A percentile compares a stretch with the other conserved stretches of the same genome.
phyloP scores from a whole-genome alignment of 495 filamentous ascomycete species.

The Xylaria bambusicola region DNA sequence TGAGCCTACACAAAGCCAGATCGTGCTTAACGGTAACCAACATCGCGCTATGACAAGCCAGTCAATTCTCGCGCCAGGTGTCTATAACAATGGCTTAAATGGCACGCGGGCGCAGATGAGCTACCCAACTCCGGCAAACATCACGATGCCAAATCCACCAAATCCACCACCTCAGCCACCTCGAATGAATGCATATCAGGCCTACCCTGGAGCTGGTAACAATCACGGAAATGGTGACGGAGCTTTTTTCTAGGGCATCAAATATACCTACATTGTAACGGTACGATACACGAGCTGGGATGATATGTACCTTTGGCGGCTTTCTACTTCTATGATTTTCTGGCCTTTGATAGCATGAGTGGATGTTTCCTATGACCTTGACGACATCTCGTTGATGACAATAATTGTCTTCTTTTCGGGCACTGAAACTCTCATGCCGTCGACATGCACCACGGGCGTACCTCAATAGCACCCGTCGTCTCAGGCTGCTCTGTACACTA shows the following conservation, averaged over 20 bases:
- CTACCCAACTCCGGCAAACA: conserved; percentile 30
- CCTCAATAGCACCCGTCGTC: conserved; percentile 21
- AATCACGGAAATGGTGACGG: conserved; percentile 26
- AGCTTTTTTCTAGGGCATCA: conserved; percentile 31
- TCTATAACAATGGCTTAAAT: conserved; percentile 32
- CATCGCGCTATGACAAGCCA: conserved; percentile 35
- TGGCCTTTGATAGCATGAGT: conserved; percentile 28
- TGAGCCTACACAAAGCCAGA: conserved; percentile 46
- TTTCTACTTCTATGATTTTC: conserved; percentile 25
- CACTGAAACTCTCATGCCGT: conserved; percentile 27
- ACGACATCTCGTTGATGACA: conserved; percentile 27
- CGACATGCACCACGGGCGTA: conserved; percentile 22
- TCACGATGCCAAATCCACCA: conserved; percentile 25
- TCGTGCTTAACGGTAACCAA: conserved; percentile 36
- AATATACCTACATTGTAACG: conserved; percentile 32
- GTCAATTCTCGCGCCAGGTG: conserved; percentile 29
- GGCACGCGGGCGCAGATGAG: conserved; percentile 24
- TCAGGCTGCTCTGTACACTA: conserved; percentile 32
- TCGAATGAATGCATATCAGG: conserved; percentile 23
- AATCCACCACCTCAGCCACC: conserved; percentile 29
- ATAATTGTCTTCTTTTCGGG: conserved; percentile 27
- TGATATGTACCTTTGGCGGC: conserved; percentile 23
- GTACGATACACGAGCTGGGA: conserved; percentile 36
- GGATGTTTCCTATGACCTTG: conserved; percentile 35
- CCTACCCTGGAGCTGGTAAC: conserved; percentile 27